Base-by-base conservation (phyloP, 371 early-diverging fungal species). In the Mucor sp. region DNA sequence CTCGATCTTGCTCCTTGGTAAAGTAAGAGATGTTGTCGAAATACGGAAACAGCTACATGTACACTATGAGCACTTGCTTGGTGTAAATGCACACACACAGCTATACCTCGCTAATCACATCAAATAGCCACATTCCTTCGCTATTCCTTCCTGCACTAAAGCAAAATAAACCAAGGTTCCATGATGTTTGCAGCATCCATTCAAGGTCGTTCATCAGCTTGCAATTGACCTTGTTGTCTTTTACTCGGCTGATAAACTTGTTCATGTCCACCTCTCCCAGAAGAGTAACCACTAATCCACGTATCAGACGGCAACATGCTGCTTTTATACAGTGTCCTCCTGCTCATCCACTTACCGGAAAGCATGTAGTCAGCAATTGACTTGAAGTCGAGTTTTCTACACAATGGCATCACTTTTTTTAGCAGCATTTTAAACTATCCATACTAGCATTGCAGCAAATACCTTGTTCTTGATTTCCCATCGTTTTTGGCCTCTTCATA, bases 161-260 rank as follows among this genome's bases (percentile, higher is more conserved):
- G 32, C 70, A 69, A 39, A 57, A 65, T 3, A 69, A n/a, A 0
- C 70, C 70, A 5, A 69, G 37, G 12, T 69, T 69, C 62, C 65
- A 69, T 9, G 37, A 21, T 6, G 70, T 69, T 28, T 65, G 47
- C 7, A 39, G 17, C 50, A 69, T 57, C 70, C 70, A 69, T 27
- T 61, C 35, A 7, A 65, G 17, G 58, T 69, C 65, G 35, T 21
- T 25, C 35, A 53, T 27, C 9, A 35, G 23, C 15, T 27, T 43
- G 17, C 47, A 19, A 17, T 37, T 60, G 9, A 12, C 33, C 25
- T 60, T 39, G 25, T 14, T 60, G 4, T 39, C 60, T 15, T 25
- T 39, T 30, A 5, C 1, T 56, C 15, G 32, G 6, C n/a, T 17
- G 17, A n/a, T 32, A 37, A 58, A 58, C 9, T 35, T 37, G 3